Conservation (phyloP, 1,284 basidiomycete genomes). For the Ganoderma multipileum region DNA sequence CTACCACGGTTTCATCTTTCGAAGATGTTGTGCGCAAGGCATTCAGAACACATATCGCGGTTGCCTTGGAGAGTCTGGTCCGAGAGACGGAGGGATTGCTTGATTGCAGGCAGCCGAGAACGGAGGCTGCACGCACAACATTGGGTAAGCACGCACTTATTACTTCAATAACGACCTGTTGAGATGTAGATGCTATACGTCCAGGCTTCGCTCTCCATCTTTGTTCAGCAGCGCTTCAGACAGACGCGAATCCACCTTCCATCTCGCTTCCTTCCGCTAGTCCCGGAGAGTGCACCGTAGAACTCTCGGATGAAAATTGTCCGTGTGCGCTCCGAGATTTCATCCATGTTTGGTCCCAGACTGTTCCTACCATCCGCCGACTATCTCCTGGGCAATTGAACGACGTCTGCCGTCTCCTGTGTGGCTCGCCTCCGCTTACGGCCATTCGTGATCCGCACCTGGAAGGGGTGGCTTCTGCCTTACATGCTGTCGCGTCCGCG, state of each 20-base stretch:
- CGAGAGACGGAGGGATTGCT: not conserved
- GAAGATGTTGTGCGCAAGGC: not conserved
- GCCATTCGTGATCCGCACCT: not conserved
- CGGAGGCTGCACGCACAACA: not conserved
- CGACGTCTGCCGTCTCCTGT: not conserved
- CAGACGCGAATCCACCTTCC: not conserved
- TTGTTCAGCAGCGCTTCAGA: not conserved
- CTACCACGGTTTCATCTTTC: not conserved
- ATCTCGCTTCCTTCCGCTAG: not conserved
- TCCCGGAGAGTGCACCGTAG: not conserved
- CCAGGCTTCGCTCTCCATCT: not conserved
- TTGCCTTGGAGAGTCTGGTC: not conserved
- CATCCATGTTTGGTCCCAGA: constrained; percentile 2
- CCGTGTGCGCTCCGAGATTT: constrained; percentile 1
- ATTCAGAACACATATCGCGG: not conserved
- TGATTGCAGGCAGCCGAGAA: not conserved
- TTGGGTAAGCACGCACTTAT: not conserved
- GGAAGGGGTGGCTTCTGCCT: not conserved
- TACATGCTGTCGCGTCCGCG: not conserved
- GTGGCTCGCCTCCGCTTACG: not conserved
- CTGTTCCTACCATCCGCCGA: constrained; percentile 6
- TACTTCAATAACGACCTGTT: not conserved
- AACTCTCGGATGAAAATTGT: not conserved
- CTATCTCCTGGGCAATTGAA: not conserved
- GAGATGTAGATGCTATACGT: not conserved